phyloP scores from a whole-genome alignment of 2,329 filamentous ascomycete genomes.

The Colletotrichum tropicale region DNA sequence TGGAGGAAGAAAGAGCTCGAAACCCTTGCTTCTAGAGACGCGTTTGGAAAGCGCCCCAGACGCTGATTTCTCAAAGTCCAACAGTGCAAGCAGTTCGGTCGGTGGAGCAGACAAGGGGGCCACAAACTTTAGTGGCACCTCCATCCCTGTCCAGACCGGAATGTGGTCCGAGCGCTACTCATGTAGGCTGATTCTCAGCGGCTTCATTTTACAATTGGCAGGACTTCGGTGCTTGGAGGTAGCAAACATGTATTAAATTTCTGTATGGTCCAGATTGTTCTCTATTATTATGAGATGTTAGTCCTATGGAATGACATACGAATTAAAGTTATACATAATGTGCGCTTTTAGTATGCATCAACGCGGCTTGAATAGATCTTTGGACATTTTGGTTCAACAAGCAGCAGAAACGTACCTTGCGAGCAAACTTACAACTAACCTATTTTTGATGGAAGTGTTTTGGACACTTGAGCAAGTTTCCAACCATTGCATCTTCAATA shows the following conservation, averaged over 20 bases:
- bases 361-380: fast-evolving
- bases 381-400: not conserved
- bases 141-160: not conserved
- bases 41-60: not conserved
- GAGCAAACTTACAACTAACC: not conserved
- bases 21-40: not conserved
- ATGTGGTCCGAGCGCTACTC: not conserved
- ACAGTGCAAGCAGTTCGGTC: not conserved
- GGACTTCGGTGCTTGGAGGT: not conserved
- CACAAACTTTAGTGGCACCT: not conserved
- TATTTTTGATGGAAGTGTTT: fast-evolving
- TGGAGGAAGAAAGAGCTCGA: not conserved
- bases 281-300: fast-evolving
- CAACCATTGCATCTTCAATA: not conserved
- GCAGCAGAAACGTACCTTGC: not conserved
- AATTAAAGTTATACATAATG: no score
- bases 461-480: not conserved
- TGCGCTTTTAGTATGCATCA: fast-evolving
- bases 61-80: not conserved
- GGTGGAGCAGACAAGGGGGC: constrained; percentile 1
- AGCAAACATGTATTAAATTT: fast-evolving
- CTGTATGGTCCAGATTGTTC: not conserved
- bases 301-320: no score
- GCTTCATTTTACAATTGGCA: not conserved
- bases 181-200: not conserved